These are phyloP conservation scores for Solanum commersonii DNA, from an alignment of 257 asterid species.

Conservation along the genomic window DNA sequence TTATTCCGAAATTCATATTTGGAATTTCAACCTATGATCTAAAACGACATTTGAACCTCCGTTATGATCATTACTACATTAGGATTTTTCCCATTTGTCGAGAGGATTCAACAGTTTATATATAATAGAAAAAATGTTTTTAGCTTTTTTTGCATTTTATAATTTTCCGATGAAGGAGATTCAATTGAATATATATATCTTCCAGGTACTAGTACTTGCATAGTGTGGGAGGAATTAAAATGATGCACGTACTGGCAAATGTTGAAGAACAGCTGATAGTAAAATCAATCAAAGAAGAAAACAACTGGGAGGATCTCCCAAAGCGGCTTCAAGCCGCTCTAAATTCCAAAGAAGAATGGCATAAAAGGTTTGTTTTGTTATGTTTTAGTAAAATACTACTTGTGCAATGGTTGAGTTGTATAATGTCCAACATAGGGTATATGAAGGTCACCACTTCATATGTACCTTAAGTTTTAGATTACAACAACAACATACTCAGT, in stretches of 20 bases:
- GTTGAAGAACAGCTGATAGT: conserved; percentile 80
- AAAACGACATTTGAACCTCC: background rate
- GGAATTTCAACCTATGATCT: background rate
- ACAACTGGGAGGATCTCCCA: conserved; percentile 77
- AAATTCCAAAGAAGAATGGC: conserved; percentile 93
- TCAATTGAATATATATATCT: background rate
- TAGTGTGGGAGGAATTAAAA: conserved; percentile 6
- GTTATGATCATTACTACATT: background rate
- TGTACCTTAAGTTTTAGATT: background rate
- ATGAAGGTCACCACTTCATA: background rate
- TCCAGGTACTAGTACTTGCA: background rate
- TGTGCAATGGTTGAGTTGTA: background rate
- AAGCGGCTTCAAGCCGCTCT: conserved; percentile 87
- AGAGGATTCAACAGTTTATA: background rate
- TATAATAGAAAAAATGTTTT: background rate
- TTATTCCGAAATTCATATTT: background rate
- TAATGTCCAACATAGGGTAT: background rate
- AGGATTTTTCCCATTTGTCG: background rate
- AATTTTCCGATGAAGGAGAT: background rate
- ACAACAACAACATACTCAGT: background rate
- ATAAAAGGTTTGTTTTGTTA: conserved; percentile 46
- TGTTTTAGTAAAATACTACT: background rate
- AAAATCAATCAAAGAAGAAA: conserved; percentile 74
- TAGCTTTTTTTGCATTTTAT: background rate
- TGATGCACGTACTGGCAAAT: conserved; percentile 70